Evolutionary conservation across 108 stramenopile species (phyloP), one percentile per base, ranked within the genome.

Genomic region (Seminavis robusta): DNA sequence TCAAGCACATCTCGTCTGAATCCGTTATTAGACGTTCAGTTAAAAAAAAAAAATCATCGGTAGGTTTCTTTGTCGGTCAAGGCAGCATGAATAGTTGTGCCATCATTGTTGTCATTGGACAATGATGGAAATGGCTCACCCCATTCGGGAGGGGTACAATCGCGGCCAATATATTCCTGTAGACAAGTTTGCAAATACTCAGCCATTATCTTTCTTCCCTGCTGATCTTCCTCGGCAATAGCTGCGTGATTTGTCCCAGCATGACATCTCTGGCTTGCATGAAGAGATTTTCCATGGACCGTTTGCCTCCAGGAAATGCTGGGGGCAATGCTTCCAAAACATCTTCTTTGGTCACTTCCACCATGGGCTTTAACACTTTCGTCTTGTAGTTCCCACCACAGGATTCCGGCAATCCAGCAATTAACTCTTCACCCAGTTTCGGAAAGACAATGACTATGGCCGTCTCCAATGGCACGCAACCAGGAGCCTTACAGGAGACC

Each of bases 391-490:
- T 37, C 9, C 9, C 11, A 15, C 48, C 33, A 21, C 52, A 39
- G 39, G 44, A 42, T 61, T 70, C 69, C n/a, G n/a, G n/a, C n/a
- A n/a, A n/a, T n/a, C n/a, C n/a, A n/a, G n/a, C n/a, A n/a, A n/a
- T n/a, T n/a, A n/a, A n/a, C n/a, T n/a, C n/a, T n/a, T n/a, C n/a
- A n/a, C n/a, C n/a, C 15, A 38, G 57, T 31, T 59, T 74, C 1
- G 92, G 88, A 80, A 94, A 94, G n/a, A 94, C 81, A 38, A 94
- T 71, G 11, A 82, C 69, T 46, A 94, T 81, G 23, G 74, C 82
- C 0, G 93, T 94, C 59, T 94, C 93, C 33, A 94, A 34, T 26
- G 93, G 93, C 1, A 90, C 93, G 59, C 93, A 94, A 32, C 88
- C 87, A 3, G 86, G 87, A 23, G 78, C 75, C 38, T 72, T 67